Evolutionary conservation across 495 filamentous ascomycete species (phyloP).

Genomic region (Neurospora tetrasperma): DNA sequence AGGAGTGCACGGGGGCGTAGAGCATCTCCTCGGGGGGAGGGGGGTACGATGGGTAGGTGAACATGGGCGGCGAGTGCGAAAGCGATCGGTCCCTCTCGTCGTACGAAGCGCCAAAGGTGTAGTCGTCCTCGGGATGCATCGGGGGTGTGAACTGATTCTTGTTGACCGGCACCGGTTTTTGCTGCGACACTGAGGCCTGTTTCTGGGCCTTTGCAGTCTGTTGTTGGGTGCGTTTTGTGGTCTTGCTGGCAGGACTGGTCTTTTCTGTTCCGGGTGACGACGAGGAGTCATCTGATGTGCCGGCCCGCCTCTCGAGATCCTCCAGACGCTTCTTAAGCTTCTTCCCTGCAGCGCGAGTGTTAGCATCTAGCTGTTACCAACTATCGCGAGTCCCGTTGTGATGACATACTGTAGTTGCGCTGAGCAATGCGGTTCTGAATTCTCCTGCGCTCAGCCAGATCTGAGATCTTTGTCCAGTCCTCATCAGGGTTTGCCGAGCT

Average conservation of each 20-base stretch:
- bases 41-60: constrained; percentile 59
- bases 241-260: constrained; percentile 37
- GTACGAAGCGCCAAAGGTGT: constrained; percentile 35
- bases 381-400: neutral
- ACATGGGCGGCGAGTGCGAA: constrained; percentile 64
- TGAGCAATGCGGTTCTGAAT: constrained; percentile 98
- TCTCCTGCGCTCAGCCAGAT: constrained; percentile 82
- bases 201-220: constrained; percentile 23
- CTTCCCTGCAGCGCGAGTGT: constrained; percentile 56
- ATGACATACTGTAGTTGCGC: constrained; percentile 87
- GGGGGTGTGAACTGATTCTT: constrained; percentile 53
- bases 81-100: constrained; percentile 50
- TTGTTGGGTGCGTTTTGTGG: constrained; percentile 36
- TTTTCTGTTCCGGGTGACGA: constrained; percentile 41
- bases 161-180: constrained; percentile 26
- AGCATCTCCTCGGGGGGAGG: constrained; percentile 56
- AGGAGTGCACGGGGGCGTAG: constrained; percentile 49
- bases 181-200: constrained; percentile 21
- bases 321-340: constrained; percentile 97
- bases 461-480: constrained; percentile 99
- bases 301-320: constrained; percentile 87
- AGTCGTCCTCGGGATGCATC: constrained; percentile 41
- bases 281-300: constrained; percentile 61
- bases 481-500: constrained; percentile 93
- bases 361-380: constrained; percentile 2